Evolutionary conservation across 208 protist species (phyloP), one percentile per base, ranked within the genome.

Genomic region (Paratrypanosoma confusum): DNA sequence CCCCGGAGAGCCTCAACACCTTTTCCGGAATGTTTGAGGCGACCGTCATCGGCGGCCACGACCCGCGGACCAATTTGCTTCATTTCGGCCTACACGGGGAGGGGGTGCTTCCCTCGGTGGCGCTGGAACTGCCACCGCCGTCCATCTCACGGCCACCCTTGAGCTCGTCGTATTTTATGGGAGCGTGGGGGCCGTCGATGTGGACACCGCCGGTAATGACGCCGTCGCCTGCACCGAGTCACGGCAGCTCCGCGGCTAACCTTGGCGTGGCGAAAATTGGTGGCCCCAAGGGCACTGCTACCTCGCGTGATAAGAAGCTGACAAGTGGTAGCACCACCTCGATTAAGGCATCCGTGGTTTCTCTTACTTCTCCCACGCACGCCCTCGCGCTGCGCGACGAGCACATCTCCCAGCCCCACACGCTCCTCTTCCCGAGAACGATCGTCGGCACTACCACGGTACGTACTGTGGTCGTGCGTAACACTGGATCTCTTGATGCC

Each of bases 81-180:
- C 44, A 40, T 22, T 97, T 98, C 42, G 85, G 83, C 8, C 34
- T 98, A 10, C 42, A 58, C 29, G 96, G 94, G 11, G 85, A 96
- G 36, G 96, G 95, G 6, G 90, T 90, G 16, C 73, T 98, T 40
- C 95, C 96, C 11, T 74, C 63, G 14, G 64, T 97, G 14, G 71
- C 75, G 37, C 67, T 80, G 33, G 63, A 76, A 2, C 11, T 81
- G 18, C 81, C 77, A 1, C 72, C 68, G 14, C 69, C 26, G 42
- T 61, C 78, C 14, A 51, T 46, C 33, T 11, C 17, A 33, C 48
- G 39, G 33, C 50, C 6, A 24, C 40, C 21, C 21, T 16, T 22
- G 8, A 53, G 16, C 2, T 24, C 6, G 6, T 11, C 17, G 13
- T 18, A 38, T 21, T 16, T n/a, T 26, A 49, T 25, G 17, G 23